Evolutionary conservation across 2,329 filamentous ascomycete genomes (phyloP).

Genomic region (Alternaria dauci): DNA sequence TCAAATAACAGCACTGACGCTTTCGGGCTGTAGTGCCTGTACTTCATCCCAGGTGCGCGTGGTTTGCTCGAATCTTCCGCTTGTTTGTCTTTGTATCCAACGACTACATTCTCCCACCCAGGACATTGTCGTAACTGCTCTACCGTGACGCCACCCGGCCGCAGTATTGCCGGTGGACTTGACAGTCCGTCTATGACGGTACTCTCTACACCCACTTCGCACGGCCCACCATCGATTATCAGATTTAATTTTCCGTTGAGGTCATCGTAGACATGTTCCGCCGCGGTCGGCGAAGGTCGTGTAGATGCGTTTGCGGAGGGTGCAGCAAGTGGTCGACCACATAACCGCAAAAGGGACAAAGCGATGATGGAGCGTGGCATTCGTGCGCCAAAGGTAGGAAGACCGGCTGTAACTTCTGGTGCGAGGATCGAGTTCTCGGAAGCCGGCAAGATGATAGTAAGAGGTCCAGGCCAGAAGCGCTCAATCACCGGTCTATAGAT

Average conservation of each 20-base stretch:
- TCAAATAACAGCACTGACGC: slow-evolving; percentile 88
- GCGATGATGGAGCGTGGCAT: slow-evolving; percentile 90
- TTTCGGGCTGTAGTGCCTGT: slow-evolving; percentile 94
- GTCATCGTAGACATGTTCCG: slow-evolving; percentile 88
- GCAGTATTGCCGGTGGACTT: slow-evolving; percentile 78
- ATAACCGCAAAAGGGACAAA: slow-evolving; percentile 81
- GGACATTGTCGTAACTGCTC: slow-evolving; percentile 76
- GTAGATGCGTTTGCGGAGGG: slow-evolving; percentile 96
- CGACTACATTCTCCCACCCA: slow-evolving; percentile 81
- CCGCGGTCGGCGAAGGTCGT: slow-evolving; percentile 88
- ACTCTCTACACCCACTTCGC: slow-evolving; percentile 90
- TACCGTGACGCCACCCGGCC: slow-evolving; percentile 87
- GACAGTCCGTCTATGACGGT: slow-evolving; percentile 94
- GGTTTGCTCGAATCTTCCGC: slow-evolving; percentile 70
- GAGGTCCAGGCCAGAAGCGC: slow-evolving; percentile 90
- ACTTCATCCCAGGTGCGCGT: slow-evolving; percentile 96
- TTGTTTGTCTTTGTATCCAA: slow-evolving; percentile 79
- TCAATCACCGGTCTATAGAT: slow-evolving; percentile 82
- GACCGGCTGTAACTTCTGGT: slow-evolving; percentile 88
- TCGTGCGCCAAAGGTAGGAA: slow-evolving; percentile 85
- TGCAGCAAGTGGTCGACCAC: slow-evolving; percentile 81
- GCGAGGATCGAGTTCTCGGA: slow-evolving; percentile 75
- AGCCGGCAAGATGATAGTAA: slow-evolving; percentile 88
- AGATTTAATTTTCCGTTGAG: slow-evolving; percentile 81
- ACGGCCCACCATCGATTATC: slow-evolving; percentile 88